Evolutionary conservation across 768 basidiomycete species (phyloP).

Genomic region (Boletus fagicola): DNA sequence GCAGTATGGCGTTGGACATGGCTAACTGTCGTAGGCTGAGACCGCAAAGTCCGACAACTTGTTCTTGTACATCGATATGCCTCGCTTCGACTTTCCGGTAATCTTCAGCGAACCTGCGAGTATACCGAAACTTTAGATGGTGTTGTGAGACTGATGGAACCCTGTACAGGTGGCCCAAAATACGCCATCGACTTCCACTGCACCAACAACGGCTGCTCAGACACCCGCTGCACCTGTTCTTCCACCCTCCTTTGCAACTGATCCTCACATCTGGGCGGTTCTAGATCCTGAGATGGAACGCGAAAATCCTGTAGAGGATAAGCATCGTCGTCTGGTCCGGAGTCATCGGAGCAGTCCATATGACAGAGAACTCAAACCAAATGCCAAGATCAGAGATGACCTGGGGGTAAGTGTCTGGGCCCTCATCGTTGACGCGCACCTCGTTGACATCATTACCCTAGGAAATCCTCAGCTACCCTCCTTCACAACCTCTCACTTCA

Average conservation of each 20-base stretch:
- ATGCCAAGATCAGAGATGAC: slow-evolving; percentile 92
- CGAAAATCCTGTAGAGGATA: slow-evolving; percentile 97
- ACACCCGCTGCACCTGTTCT: slow-evolving; percentile 40
- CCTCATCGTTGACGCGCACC: not conserved
- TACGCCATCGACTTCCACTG: slow-evolving; percentile 41
- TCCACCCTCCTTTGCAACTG: slow-evolving; percentile 52
- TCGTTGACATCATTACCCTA: slow-evolving; percentile 30
- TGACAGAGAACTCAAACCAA: slow-evolving; percentile 94
- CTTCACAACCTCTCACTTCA: slow-evolving; percentile 79
- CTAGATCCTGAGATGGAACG: slow-evolving; percentile 87
- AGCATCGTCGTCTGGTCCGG: slow-evolving; percentile 89
- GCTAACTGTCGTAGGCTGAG: slow-evolving; percentile 61
- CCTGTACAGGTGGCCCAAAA: slow-evolving; percentile 40
- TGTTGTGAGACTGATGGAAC: not conserved
- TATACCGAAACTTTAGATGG: slow-evolving; percentile 3
- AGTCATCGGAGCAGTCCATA: slow-evolving; percentile 95
- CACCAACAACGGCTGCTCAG: slow-evolving; percentile 42
- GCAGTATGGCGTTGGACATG: not conserved
- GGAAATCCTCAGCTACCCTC: slow-evolving; percentile 90
- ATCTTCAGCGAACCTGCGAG: slow-evolving; percentile 88
- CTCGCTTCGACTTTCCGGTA: slow-evolving; percentile 95
- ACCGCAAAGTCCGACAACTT: slow-evolving; percentile 89
- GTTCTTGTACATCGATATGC: slow-evolving; percentile 95
- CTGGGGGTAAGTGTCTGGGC: slow-evolving; percentile 60
- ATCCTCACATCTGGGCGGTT: slow-evolving; percentile 80